Conservation (phyloP, 805 yeast species). For the Grigorovia jiainica region DNA sequence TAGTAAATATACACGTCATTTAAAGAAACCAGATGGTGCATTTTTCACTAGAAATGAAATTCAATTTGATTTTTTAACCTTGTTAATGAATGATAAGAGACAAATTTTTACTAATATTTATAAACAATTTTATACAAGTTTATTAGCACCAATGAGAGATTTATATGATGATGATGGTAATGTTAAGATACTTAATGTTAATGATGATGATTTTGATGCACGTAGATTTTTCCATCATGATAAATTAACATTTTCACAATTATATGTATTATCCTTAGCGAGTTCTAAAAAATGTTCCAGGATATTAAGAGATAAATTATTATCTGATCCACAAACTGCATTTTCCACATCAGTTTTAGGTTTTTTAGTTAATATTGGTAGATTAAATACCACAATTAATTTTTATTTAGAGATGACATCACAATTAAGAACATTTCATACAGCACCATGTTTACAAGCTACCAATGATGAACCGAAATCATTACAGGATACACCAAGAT, state of each 20-base stretch:
- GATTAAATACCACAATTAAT: slow-evolving; percentile 91
- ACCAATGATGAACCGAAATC: slow-evolving; percentile 47
- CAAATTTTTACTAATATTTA: slow-evolving; percentile 62
- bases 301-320: slow-evolving; percentile 67
- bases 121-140: slow-evolving; percentile 32
- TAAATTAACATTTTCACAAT: slow-evolving; percentile 68
- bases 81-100: slow-evolving; percentile 52
- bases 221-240: slow-evolving; percentile 30
- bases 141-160: slow-evolving; percentile 26
- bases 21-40: slow-evolving; percentile 87
- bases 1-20: slow-evolving; percentile 34
- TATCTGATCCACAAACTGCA: slow-evolving; percentile 52
- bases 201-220: slow-evolving; percentile 31
- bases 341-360: slow-evolving; percentile 73
- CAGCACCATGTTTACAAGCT: slow-evolving; percentile 79
- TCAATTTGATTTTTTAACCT: slow-evolving; percentile 66
- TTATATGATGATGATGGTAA: slow-evolving; percentile 26
- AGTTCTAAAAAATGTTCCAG: slow-evolving; percentile 77
- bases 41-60: slow-evolving; percentile 85
- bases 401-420: slow-evolving; percentile 94
- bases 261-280: slow-evolving; percentile 73
- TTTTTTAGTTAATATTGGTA: slow-evolving; percentile 79
- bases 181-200: slow-evolving; percentile 21
- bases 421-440: slow-evolving; percentile 83
- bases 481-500: slow-evolving; percentile 88